phyloP scores from a whole-genome alignment of 2,329 filamentous ascomycete genomes.

The Metarhizium sp. region DNA sequence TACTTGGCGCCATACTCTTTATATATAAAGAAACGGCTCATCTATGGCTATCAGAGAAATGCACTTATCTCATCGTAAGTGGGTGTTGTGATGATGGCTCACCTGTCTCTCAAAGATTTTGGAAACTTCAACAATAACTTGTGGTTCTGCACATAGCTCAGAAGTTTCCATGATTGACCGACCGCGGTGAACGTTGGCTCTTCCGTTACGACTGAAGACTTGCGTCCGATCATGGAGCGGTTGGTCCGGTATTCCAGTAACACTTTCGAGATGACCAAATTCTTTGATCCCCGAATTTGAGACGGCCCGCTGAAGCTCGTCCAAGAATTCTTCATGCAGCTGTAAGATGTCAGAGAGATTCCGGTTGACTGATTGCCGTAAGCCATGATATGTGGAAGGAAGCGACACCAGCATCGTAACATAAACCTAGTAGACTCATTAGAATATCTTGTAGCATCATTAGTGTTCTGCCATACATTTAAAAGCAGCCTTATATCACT shows the following conservation, averaged over 20 bases:
- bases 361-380: slow-evolving; percentile 64
- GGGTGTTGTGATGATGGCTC: slow-evolving; percentile 9
- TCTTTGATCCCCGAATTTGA: slow-evolving; percentile 58
- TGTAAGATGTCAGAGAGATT: slow-evolving; percentile 74
- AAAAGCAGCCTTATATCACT: slow-evolving; percentile 77
- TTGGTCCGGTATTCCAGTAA: neutral
- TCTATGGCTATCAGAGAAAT: slow-evolving; percentile 36
- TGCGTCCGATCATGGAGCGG: slow-evolving; percentile 12
- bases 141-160: slow-evolving; percentile 45
- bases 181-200: slow-evolving; percentile 12
- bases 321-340: slow-evolving; percentile 73
- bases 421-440: slow-evolving; percentile 48
- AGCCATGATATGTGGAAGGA: slow-evolving; percentile 51
- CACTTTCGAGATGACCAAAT: slow-evolving; percentile 32
- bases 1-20: slow-evolving; percentile 89
- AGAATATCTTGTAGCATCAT: slow-evolving; percentile 1
- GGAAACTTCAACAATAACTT: slow-evolving; percentile 50
- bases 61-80: neutral
- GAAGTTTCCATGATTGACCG: neutral
- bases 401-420: slow-evolving; percentile 66
- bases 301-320: slow-evolving; percentile 60
- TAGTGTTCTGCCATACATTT: slow-evolving; percentile 49
- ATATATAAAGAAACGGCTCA: slow-evolving; percentile 75
- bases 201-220: slow-evolving; percentile 37
- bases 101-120: slow-evolving; percentile 52